These are phyloP conservation scores for Nemania sp. DNA, from an alignment of 2,329 filamentous ascomycete species.

Conservation along the genomic window DNA sequence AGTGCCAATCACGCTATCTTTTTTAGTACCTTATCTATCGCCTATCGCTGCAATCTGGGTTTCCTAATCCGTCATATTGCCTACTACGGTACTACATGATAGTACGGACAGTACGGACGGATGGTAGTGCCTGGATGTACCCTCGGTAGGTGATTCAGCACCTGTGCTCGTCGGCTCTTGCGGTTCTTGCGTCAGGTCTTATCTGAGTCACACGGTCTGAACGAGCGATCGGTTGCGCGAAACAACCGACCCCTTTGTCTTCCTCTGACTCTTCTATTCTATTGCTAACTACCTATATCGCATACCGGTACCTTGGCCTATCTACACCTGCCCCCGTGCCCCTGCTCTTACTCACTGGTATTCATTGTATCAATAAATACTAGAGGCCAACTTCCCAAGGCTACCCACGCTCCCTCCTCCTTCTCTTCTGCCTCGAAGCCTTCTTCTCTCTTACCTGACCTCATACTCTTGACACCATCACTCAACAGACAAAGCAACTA, in stretches of 20 bases:
- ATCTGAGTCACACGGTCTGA: conserved; percentile 50
- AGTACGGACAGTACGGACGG: background rate
- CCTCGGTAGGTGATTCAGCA: background rate
- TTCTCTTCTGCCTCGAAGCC: background rate
- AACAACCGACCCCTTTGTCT: conserved; percentile 39
- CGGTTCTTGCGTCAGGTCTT: conserved; percentile 39
- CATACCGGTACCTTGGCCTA: background rate
- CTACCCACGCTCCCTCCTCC: background rate
- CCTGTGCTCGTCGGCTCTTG: conserved; percentile 1
- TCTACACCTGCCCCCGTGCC: background rate
- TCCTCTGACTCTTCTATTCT: conserved; percentile 31
- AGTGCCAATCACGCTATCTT: conserved; percentile 10
- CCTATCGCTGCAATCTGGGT: conserved; percentile 17
- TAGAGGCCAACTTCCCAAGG: background rate
- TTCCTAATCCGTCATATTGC: conserved; percentile 38
- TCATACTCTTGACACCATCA: conserved; percentile 3
- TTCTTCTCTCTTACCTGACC: background rate
- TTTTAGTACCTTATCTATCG: background rate
- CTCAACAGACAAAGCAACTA: conserved; percentile 26
- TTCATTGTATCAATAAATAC: conserved; percentile 18
- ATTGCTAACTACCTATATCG: too few species aligned
- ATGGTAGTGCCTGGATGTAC: background rate
- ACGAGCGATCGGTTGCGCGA: conserved; percentile 27
- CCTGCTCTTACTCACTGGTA: conserved; percentile 2
- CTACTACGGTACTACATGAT: background rate